phyloP scores from a whole-genome alignment of 805 yeast species.

The Komagataella kurtzmanii region DNA sequence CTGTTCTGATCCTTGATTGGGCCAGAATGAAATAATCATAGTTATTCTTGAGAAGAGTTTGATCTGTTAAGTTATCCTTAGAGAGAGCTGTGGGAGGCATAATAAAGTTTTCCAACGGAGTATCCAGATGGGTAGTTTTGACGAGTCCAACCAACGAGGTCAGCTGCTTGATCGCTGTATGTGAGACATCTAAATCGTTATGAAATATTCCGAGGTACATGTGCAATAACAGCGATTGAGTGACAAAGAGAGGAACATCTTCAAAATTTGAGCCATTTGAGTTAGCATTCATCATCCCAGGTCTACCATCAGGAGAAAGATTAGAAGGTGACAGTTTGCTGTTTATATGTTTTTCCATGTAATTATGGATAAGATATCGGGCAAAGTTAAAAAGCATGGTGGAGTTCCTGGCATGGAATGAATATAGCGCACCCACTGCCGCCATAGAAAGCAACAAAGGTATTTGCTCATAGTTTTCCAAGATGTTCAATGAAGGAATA shows the following conservation, averaged over 20 bases:
- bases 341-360: conserved; percentile 37
- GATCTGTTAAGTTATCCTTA: conserved; percentile 8
- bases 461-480: conserved; percentile 34
- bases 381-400: conserved; percentile 55
- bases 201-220: conserved; percentile 43
- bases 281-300: neutral
- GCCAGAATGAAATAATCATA: conserved; percentile 39
- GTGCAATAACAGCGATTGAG: conserved; percentile 41
- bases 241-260: conserved; percentile 41
- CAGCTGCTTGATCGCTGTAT: conserved; percentile 36
- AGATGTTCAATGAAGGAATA: conserved; percentile 39
- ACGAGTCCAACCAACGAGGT: conserved; percentile 40
- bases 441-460: conserved; percentile 73
- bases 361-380: conserved; percentile 51
- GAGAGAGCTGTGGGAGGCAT: conserved; percentile 24
- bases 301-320: neutral
- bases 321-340: conserved; percentile 16
- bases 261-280: conserved; percentile 20
- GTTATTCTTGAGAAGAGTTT: conserved; percentile 21
- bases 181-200: conserved; percentile 35
- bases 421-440: conserved; percentile 79
- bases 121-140: conserved; percentile 35
- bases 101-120: conserved; percentile 31
- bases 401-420: conserved; percentile 70
- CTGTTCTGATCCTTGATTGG: conserved; percentile 41